Conservation (phyloP, 257 asterid genomes). For the Solanum dulcamara region DNA sequence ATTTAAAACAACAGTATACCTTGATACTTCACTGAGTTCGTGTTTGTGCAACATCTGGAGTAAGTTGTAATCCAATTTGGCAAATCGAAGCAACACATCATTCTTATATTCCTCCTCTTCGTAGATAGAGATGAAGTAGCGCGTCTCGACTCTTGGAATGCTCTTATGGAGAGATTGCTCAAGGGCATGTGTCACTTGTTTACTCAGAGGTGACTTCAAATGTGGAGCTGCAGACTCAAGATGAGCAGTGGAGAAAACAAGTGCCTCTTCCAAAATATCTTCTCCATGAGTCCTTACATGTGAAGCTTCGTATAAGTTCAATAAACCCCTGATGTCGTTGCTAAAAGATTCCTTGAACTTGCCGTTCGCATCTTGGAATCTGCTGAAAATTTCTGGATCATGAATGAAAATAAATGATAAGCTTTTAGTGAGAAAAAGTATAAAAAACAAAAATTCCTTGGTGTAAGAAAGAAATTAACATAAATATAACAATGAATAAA, state of each 20-base stretch:
- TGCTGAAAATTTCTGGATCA: constrained; percentile 12
- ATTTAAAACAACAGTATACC: constrained; percentile 1
- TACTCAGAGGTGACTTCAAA: constrained; percentile 4
- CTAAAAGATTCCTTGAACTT: neutral
- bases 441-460: neutral
- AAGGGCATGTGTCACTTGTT: constrained; percentile 17
- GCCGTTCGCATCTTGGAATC: constrained; percentile 10
- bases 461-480: neutral
- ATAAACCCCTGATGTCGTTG: neutral
- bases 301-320: constrained; percentile 28
- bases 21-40: constrained; percentile 20
- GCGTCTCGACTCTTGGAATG: constrained; percentile 17
- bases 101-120: constrained; percentile 6
- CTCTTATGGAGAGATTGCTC: constrained; percentile 19
- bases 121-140: constrained; percentile 11
- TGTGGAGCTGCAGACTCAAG: constrained; percentile 5
- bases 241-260: neutral
- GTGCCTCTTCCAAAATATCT: constrained; percentile 19
- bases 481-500: no score
- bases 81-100: constrained; percentile 11
- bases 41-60: constrained; percentile 17
- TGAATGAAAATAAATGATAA: neutral
- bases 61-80: constrained; percentile 20
- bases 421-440: no score
- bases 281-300: constrained; percentile 23